Evolutionary conservation across 2,329 filamentous ascomycete genomes (phyloP).

Genomic region (Zymoseptoria tritici): DNA sequence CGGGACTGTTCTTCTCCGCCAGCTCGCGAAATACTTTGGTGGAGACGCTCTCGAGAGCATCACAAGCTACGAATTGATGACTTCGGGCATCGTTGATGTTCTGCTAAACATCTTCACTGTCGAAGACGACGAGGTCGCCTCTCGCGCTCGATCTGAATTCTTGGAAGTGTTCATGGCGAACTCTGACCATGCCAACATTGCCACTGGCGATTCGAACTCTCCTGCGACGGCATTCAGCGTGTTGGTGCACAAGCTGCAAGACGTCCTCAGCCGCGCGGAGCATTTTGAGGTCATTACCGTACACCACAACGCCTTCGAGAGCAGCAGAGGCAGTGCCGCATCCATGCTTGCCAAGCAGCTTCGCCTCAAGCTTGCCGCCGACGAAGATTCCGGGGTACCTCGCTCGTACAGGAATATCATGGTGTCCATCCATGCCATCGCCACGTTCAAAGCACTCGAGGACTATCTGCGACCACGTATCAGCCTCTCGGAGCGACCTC

Average conservation of each 20-base stretch:
- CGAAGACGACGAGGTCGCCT: constrained; percentile 47
- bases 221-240: constrained; percentile 81
- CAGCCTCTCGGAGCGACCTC: constrained; percentile 65
- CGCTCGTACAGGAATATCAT: constrained; percentile 85
- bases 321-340: constrained; percentile 79
- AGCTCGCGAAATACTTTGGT: constrained; percentile 77
- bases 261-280: constrained; percentile 90
- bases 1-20: constrained; percentile 63
- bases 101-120: constrained; percentile 77
- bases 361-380: constrained; percentile 77
- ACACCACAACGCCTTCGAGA: constrained; percentile 84
- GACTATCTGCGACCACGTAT: constrained; percentile 92
- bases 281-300: constrained; percentile 97
- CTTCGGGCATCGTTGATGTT: constrained; percentile 79
- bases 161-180: constrained; percentile 87
- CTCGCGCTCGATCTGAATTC: constrained; percentile 70
- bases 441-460: constrained; percentile 92
- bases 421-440: constrained; percentile 97
- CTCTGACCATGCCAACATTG: constrained; percentile 53
- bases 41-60: constrained; percentile 84
- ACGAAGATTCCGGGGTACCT: constrained; percentile 85
- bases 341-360: constrained; percentile 97
- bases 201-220: constrained; percentile 58
- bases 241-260: constrained; percentile 87
- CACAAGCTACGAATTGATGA: constrained; percentile 88